Percentiles rank a stretch among this genome's conserved stretches.
Conservation (phyloP, 345 rosid species). For the Mangifera indica region DNA sequence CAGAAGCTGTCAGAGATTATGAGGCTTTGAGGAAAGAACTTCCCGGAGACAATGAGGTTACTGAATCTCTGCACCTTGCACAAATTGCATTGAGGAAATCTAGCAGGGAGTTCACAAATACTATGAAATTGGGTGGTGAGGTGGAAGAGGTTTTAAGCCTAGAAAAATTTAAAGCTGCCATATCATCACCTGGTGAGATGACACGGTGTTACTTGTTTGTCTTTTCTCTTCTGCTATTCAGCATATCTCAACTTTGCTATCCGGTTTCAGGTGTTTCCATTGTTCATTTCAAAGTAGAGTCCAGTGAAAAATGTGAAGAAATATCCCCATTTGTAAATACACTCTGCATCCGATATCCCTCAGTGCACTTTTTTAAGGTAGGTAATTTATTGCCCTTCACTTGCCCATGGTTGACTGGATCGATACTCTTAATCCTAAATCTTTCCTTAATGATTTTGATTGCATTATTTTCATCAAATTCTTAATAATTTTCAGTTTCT, state of each 20-base stretch:
- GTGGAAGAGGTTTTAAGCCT: conserved; percentile 60
- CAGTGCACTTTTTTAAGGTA: conserved; percentile 39
- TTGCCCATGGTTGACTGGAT: neutral
- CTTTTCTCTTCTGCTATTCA: neutral
- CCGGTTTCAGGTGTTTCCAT: conserved; percentile 41
- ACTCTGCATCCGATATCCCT: conserved; percentile 42
- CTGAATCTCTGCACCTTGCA: conserved; percentile 68
- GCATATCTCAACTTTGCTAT: neutral
- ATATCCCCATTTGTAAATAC: conserved; percentile 39
- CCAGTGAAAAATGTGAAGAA: conserved; percentile 37
- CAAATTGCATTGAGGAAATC: conserved; percentile 63
- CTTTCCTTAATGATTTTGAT: neutral
- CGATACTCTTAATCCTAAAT: neutral
- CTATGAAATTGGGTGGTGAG: conserved; percentile 49
- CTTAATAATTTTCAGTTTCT: neutral
- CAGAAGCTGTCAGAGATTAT: conserved; percentile 83
- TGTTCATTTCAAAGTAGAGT: conserved; percentile 30
- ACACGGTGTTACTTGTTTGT: neutral
- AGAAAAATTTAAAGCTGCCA: conserved; percentile 60
- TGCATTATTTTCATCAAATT: neutral
- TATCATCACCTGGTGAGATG: conserved; percentile 54
- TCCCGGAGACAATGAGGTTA: conserved; percentile 74
- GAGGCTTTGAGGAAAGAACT: conserved; percentile 75
- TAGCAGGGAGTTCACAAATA: conserved; percentile 37
- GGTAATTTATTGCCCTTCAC: neutral